These are phyloP conservation scores for Nakazawaea molendinolei DNA, from an alignment of 805 yeast genomes.

Conservation along the genomic window DNA sequence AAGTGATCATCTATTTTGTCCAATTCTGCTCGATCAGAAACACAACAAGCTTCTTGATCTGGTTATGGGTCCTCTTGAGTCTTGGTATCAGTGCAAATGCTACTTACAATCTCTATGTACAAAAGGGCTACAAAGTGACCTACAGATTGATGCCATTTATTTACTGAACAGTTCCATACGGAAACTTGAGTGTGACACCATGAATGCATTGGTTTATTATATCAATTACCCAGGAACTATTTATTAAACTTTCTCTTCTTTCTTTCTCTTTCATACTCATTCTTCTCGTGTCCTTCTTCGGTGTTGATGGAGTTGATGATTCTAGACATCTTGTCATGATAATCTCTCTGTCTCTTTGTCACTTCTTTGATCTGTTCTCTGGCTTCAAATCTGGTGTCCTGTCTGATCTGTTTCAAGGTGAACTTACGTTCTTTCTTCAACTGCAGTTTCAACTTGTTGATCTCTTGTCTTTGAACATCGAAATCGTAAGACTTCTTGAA, in stretches of 20 bases:
- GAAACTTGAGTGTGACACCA: too few relatives aligned
- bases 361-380: slow-evolving; percentile 77
- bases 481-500: slow-evolving; percentile 89
- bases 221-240: too few relatives aligned
- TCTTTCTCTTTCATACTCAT: slow-evolving; percentile 84
- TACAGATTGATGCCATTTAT: slow-evolving; percentile 25
- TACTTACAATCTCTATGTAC: slow-evolving; percentile 39
- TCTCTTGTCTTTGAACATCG: slow-evolving; percentile 74
- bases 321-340: slow-evolving; percentile 85
- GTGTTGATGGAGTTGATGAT: slow-evolving; percentile 84
- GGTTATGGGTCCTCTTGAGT: slow-evolving; percentile 37
- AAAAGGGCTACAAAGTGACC: slow-evolving; percentile 12
- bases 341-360: slow-evolving; percentile 66
- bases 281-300: slow-evolving; percentile 92
- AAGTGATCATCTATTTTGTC: slow-evolving; percentile 45
- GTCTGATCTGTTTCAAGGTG: slow-evolving; percentile 83
- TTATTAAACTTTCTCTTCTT: slow-evolving; percentile 46
- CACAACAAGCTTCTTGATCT: slow-evolving; percentile 19
- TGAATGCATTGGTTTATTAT: too few relatives aligned
- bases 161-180: too few relatives aligned
- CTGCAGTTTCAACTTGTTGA: slow-evolving; percentile 74
- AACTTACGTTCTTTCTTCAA: slow-evolving; percentile 88
- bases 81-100: slow-evolving; percentile 51
- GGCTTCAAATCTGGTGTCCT: slow-evolving; percentile 80
- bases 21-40: slow-evolving; percentile 16